Evolutionary conservation across 345 rosid species (phyloP).

Genomic region (Brassica nigra): DNA sequence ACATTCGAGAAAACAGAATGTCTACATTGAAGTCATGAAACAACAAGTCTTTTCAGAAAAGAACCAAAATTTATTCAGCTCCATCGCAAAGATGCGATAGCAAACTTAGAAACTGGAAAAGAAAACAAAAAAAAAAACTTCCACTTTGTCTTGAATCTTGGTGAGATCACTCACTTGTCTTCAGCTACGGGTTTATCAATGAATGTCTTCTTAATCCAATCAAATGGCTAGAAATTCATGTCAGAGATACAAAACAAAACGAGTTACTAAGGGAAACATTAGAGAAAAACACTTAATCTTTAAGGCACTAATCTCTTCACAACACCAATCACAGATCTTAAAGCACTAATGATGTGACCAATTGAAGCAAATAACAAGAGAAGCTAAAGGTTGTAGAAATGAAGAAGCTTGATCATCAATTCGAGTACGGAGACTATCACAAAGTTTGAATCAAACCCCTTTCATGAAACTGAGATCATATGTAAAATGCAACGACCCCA

Average conservation of each 20-base stretch:
- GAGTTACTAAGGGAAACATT: neutral
- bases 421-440: neutral
- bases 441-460: neutral
- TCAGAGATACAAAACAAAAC: conserved; percentile 1
- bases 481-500: conserved; percentile 11
- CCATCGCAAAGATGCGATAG: conserved; percentile 9
- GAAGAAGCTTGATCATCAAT: conserved; percentile 4
- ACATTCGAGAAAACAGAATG: conserved; percentile 28
- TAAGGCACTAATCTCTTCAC: neutral
- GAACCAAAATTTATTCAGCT: conserved; percentile 35
- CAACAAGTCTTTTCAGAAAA: conserved; percentile 19
- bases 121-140: neutral
- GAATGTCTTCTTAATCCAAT: conserved; percentile 88
- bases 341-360: neutral
- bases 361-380: neutral
- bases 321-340: conserved; percentile 16
- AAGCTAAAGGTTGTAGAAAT: neutral
- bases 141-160: conserved; percentile 4
- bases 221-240: conserved; percentile 60
- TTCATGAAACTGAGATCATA: neutral
- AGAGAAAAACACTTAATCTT: neutral
- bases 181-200: conserved; percentile 58
- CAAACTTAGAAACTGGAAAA: conserved; percentile 26
- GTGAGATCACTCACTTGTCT: conserved; percentile 40
- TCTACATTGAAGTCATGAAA: conserved; percentile 36